phyloP scores from a whole-genome alignment of 345 rosid species.

The Lenwebbia sp. region DNA sequence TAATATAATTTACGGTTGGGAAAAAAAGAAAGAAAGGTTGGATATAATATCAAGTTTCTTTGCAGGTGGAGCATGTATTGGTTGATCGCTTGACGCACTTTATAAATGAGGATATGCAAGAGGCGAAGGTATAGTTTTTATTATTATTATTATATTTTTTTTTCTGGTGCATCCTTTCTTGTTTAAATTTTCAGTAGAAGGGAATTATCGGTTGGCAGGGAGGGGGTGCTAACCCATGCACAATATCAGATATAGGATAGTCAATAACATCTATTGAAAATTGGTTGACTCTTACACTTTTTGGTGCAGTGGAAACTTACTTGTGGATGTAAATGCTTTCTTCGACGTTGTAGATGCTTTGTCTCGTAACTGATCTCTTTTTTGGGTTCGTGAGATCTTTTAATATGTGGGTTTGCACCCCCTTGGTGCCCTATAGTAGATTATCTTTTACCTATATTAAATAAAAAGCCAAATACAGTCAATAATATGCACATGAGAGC shows the following conservation, averaged over 20 bases:
- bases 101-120: conserved; percentile 59
- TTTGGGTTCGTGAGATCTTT: neutral
- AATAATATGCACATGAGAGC: neutral
- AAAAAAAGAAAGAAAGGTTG: neutral
- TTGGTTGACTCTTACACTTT: neutral
- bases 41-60: neutral
- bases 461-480: neutral
- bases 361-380: neutral
- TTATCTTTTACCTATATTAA: neutral
- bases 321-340: neutral
- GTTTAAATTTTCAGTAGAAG: neutral
- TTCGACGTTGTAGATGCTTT: neutral
- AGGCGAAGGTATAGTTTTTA: conserved; percentile 51
- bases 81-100: conserved; percentile 54
- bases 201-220: neutral
- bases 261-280: neutral
- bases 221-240: neutral
- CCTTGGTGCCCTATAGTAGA: neutral
- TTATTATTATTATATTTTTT: no score
- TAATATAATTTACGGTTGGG: neutral
- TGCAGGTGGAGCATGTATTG: conserved; percentile 73
- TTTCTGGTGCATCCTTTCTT: neutral
- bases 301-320: neutral
- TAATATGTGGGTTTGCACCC: neutral
- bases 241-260: neutral